Conservation (phyloP, 257 asterid species). For the Forsythia viridissima region DNA sequence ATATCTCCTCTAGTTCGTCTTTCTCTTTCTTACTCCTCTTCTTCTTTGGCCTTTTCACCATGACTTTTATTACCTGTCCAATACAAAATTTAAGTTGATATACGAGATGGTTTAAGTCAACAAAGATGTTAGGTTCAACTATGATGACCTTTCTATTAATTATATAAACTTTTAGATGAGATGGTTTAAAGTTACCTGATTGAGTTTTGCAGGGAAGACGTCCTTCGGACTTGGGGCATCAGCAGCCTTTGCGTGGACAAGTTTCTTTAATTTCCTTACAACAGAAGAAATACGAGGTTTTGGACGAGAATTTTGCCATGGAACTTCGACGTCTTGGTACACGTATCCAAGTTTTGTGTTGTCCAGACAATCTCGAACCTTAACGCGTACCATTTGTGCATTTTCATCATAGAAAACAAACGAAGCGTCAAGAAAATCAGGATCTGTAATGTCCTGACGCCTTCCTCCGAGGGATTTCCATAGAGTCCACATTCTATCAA, state of each 20-base stretch:
- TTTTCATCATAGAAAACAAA: conserved; percentile 78
- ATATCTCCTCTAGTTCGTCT: conserved; percentile 57
- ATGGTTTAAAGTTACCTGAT: background rate
- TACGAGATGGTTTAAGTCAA: too few relatives aligned
- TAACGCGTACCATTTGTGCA: conserved; percentile 69
- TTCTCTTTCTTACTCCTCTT: conserved; percentile 67
- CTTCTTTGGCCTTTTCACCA: conserved; percentile 73
- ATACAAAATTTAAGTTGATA: background rate
- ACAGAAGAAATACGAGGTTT: conserved; percentile 47
- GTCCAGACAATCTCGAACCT: conserved; percentile 66
- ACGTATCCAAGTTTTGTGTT: conserved; percentile 51
- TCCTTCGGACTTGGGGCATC: conserved; percentile 25
- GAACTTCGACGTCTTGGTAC: conserved; percentile 55
- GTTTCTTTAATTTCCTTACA: conserved; percentile 42
- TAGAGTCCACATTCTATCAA: conserved; percentile 68
- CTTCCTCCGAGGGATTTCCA: conserved; percentile 79
- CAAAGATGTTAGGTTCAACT: background rate
- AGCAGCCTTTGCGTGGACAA: conserved; percentile 52
- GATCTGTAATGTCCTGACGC: conserved; percentile 59
- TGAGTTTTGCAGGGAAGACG: conserved; percentile 55
- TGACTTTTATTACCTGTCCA: conserved; percentile 33
- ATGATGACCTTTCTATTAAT: too few relatives aligned
- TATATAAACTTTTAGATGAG: too few relatives aligned
- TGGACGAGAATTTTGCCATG: conserved; percentile 62
- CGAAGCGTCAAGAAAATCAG: conserved; percentile 57